Evolutionary conservation across 192 early-diverging fungal species (phyloP).

Genomic region (Rhizoclosmatium sp.): DNA sequence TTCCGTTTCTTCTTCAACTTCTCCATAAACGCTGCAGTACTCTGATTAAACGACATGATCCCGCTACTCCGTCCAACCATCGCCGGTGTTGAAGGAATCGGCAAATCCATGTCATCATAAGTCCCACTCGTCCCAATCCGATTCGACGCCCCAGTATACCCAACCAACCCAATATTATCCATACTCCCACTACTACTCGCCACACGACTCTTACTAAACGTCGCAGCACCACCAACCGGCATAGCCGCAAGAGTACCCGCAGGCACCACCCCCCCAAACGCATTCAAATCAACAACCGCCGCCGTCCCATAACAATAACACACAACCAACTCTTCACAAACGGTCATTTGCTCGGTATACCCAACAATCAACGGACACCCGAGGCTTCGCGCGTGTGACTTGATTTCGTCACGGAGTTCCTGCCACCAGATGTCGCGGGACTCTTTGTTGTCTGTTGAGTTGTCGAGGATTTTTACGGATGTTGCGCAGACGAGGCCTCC

Average conservation of each 20-base stretch:
- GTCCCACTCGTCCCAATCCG: too few species aligned
- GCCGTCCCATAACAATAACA: constrained; percentile 81
- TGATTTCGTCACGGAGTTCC: constrained; percentile 83
- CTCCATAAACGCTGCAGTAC: constrained; percentile 20
- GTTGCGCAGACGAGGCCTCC: constrained; percentile 71
- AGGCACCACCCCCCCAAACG: constrained; percentile 10
- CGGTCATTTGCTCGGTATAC: constrained; percentile 71
- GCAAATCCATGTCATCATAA: neutral
- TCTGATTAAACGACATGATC: constrained; percentile 22
- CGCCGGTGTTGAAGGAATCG: neutral
- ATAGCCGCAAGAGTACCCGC: neutral
- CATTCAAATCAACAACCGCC: constrained; percentile 61
- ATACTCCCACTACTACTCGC: constrained; percentile 8
- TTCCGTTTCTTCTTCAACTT: constrained; percentile 4
- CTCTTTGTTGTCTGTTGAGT: constrained; percentile 46
- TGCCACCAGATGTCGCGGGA: constrained; percentile 71
- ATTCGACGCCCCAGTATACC: neutral
- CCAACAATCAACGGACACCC: constrained; percentile 78
- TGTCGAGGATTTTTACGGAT: constrained; percentile 70
- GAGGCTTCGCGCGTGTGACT: constrained; percentile 71
- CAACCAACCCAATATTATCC: neutral
- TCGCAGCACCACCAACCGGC: neutral
- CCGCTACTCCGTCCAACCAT: neutral
- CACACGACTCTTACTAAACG: constrained; percentile 1
- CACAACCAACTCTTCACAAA: constrained; percentile 71